Percentiles rank a stretch among this genome's conserved stretches.
Evolutionary conservation across 176 grass and related monocot species (phyloP).

Genomic region (Raddia distichophylla): DNA sequence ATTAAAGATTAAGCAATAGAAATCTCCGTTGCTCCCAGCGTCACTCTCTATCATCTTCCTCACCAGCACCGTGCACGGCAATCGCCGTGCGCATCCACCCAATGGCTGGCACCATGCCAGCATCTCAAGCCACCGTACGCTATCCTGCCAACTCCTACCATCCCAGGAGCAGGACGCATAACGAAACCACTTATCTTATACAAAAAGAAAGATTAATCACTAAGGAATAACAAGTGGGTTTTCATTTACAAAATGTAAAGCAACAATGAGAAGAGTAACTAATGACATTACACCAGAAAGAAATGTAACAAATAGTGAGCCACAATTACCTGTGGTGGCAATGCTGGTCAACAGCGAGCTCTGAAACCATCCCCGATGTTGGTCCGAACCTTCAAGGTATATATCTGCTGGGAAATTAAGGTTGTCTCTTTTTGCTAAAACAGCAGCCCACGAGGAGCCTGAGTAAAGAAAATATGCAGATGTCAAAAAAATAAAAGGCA

Average conservation of each 20-base stretch:
- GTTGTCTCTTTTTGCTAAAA: conserved; percentile 75
- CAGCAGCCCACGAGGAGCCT: conserved; percentile 98
- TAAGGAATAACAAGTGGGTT: conserved; percentile 3
- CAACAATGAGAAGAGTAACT: neutral
- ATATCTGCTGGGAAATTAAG: conserved; percentile 83
- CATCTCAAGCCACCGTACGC: no score
- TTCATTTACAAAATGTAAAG: neutral
- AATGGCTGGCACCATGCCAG: no score
- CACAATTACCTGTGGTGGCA: conserved; percentile 82
- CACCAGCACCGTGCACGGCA: no score
- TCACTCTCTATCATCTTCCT: no score
- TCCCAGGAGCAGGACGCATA: no score
- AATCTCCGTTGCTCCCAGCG: no score
- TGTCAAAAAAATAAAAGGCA: conserved; percentile 16
- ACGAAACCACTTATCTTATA: neutral
- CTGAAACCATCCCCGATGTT: conserved; percentile 98
- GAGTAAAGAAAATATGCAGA: conserved; percentile 41
- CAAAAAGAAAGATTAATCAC: neutral
- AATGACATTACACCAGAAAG: conserved; percentile 12
- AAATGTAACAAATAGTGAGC: conserved; percentile 19
- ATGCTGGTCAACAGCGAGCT: conserved; percentile 95
- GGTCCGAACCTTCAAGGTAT: conserved; percentile 97
- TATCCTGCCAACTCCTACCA: no score
- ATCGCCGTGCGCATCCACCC: no score
- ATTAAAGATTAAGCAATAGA: no score